Evolutionary conservation across 352 stramenopile species (phyloP).

Genomic region (Phytophthora brassicae): DNA sequence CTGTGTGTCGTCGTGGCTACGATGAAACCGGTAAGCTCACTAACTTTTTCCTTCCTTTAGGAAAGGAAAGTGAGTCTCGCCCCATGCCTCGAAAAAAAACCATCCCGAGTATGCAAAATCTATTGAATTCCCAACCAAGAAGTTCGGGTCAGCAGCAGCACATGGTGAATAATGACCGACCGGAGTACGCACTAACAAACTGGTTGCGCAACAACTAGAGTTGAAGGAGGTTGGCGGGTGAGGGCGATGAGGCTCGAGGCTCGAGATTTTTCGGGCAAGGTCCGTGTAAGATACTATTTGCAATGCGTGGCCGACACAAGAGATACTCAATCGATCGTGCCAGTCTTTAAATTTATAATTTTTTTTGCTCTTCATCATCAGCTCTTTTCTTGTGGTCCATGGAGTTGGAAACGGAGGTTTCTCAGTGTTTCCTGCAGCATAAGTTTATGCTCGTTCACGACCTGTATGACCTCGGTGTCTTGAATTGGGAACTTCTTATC

Average conservation of each 20-base stretch:
- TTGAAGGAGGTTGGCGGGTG: neutral
- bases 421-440: slow-evolving; percentile 9
- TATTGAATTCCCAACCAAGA: slow-evolving; percentile 43
- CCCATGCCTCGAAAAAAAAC: slow-evolving; percentile 35
- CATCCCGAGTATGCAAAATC: slow-evolving; percentile 52
- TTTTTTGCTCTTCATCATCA: slow-evolving; percentile 12
- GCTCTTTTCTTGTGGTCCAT: slow-evolving; percentile 5
- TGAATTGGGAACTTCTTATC: slow-evolving; percentile 33
- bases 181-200: slow-evolving; percentile 63
- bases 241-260: neutral
- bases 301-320: slow-evolving; percentile 6
- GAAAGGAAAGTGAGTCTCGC: slow-evolving; percentile 38
- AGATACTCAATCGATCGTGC: no score
- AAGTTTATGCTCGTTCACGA: slow-evolving; percentile 33
- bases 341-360: slow-evolving; percentile 13
- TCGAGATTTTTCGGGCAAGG: slow-evolving; percentile 12
- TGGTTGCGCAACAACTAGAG: slow-evolving; percentile 61
- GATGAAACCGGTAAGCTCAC: slow-evolving; percentile 79
- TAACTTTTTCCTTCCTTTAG: slow-evolving; percentile 63
- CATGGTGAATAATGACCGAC: slow-evolving; percentile 34
- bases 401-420: slow-evolving; percentile 15
- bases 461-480: slow-evolving; percentile 24
- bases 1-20: slow-evolving; percentile 63
- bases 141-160: slow-evolving; percentile 32
- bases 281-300: slow-evolving; percentile 40